phyloP scores from a whole-genome alignment of 1,284 basidiomycete species.

The Cryptococcus maquisensis region DNA sequence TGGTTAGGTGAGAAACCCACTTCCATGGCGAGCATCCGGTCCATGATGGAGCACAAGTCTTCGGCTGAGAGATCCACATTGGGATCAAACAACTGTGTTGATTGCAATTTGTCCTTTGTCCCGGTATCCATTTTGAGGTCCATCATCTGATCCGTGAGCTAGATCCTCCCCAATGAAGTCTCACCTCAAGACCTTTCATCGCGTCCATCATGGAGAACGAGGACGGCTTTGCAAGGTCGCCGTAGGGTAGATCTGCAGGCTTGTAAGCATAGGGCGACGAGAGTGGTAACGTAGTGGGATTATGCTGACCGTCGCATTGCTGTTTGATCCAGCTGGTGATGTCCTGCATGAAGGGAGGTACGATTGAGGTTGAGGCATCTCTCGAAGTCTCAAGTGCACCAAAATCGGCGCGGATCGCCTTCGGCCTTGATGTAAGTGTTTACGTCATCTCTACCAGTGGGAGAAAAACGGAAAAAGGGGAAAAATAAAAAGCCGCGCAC shows the following conservation, averaged over 20 bases:
- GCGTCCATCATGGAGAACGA: slow-evolving; percentile 72
- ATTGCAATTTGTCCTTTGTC: slow-evolving; percentile 37
- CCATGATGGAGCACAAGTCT: slow-evolving; percentile 83
- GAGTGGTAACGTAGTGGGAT: background rate
- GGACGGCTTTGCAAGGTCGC: slow-evolving; percentile 60
- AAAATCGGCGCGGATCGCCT: too few relatives aligned
- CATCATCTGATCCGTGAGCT: slow-evolving; percentile 55
- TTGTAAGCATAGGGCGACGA: background rate
- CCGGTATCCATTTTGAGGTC: slow-evolving; percentile 86
- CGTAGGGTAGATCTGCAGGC: slow-evolving; percentile 1
- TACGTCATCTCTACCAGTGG: background rate
- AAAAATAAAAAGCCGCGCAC: background rate
- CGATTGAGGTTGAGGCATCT: too few relatives aligned
- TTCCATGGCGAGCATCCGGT: slow-evolving; percentile 73
- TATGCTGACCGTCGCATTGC: slow-evolving; percentile 16
- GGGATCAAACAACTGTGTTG: slow-evolving; percentile 58
- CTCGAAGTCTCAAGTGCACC: too few relatives aligned
- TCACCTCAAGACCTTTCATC: slow-evolving; percentile 82
- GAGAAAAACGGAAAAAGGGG: slow-evolving; percentile 1
- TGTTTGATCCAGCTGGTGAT: slow-evolving; percentile 27
- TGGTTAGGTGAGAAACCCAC: slow-evolving; percentile 48
- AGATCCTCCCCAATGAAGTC: background rate
- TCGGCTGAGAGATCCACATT: slow-evolving; percentile 60
- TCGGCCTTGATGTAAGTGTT: background rate
- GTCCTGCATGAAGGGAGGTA: slow-evolving; percentile 19